These are phyloP conservation scores for Harrya chromipes DNA, from an alignment of 768 basidiomycete genomes.

Conservation along the genomic window DNA sequence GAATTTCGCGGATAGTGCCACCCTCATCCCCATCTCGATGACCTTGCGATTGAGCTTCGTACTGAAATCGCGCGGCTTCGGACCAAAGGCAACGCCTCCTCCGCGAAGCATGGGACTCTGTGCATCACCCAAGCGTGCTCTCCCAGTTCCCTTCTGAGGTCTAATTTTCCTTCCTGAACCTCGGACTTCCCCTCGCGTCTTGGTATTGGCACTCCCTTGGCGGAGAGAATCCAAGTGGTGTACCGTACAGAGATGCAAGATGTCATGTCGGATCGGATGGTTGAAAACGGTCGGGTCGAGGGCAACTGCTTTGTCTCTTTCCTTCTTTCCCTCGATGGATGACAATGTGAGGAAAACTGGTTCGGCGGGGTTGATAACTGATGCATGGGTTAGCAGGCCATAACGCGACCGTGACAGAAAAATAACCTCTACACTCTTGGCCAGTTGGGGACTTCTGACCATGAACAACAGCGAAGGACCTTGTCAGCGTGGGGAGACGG, in stretches of 20 bases:
- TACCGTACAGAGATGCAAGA: constrained; percentile 88
- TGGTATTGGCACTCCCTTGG: constrained; percentile 90
- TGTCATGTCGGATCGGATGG: constrained; percentile 86
- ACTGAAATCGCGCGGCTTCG: constrained; percentile 88
- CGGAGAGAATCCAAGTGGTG: constrained; percentile 86
- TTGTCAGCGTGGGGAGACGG: background rate
- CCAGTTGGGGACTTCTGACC: background rate
- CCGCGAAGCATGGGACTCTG: constrained; percentile 87
- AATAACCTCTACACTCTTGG: constrained; percentile 17
- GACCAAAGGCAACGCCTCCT: constrained; percentile 91
- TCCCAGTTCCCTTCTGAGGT: constrained; percentile 88
- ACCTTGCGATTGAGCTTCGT: constrained; percentile 93
- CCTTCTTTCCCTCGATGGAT: constrained; percentile 45
- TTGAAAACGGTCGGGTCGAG: constrained; percentile 83
- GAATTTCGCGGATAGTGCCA: constrained; percentile 83
- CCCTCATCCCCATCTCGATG: constrained; percentile 87
- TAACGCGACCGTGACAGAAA: constrained; percentile 3
- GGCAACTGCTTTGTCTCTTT: constrained; percentile 48
- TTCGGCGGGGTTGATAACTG: constrained; percentile 38
- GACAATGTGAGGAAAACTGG: constrained; percentile 65
- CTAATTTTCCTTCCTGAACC: constrained; percentile 89
- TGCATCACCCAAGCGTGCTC: constrained; percentile 84
- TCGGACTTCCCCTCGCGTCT: constrained; percentile 85
- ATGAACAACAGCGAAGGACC: constrained; percentile 8
- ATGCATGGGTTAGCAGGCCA: constrained; percentile 4